Evolutionary conservation across 805 yeast species (phyloP), one percentile per base, ranked within the genome.

Genomic region (Metschnikowia orientalis): DNA sequence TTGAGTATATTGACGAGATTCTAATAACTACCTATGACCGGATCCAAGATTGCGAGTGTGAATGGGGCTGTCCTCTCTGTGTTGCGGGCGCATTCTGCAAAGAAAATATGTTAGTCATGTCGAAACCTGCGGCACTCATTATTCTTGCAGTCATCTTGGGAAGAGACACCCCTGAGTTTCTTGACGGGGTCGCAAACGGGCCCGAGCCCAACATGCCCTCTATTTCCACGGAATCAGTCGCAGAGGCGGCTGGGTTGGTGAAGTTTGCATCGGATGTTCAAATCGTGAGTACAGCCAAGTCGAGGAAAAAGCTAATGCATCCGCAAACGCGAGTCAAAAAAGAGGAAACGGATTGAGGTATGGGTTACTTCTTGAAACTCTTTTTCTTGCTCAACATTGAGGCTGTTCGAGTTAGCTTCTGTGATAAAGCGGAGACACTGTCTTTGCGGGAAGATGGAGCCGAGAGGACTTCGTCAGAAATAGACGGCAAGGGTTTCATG

Each of bases 21-120:
- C 48, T 90, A 17, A 57, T 62, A 28, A 71, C 76, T 6, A 80
- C 95, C 0, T 59, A 77, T 31, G 62, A 66, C 2, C 66, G 82
- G 23, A 63, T 89, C 0, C 64, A 68, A 18, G 69, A 64, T 10
- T 92, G 99, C 54, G 67, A 68, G 1, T 78, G 85, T 56, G 79
- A 79, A 5, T 76, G 81, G 71, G 90, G 90, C 0, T 82, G 90
- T 50, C 94, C 94, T 0, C 74, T 77, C 28, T 92, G 98, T 63
- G 81, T 88, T n/a, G 84, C 92, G 2, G 81, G 85, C 1, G 62
- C 84, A 0, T 75, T 73, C 33, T 92, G 98, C 59, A 76, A 78
- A 35, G 98, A 92, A 56, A 73, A 73, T 44, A 78, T 81, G 50
- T 61, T 81, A 34, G 97, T 92, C 5, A 61, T 90, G 42, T 87